Evolutionary conservation across 2,329 filamentous ascomycete species (phyloP), one percentile per base, ranked within the genome.

Genomic region (Microsporum audouinii): DNA sequence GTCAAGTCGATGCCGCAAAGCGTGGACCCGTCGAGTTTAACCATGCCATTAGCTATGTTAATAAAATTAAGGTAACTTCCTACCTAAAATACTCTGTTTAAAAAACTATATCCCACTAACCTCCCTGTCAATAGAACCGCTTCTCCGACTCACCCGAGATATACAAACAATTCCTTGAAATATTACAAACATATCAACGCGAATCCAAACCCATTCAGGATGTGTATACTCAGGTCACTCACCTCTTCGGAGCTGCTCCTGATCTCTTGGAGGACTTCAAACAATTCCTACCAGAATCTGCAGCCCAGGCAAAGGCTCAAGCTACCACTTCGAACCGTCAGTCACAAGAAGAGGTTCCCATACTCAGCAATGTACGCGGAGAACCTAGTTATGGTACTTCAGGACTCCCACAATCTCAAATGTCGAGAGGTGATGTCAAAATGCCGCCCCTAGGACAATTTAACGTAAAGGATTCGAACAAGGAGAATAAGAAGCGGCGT

Each of bases 171-270:
- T 99, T 99, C 71, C 82, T 99, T 34, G 94, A 99, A 73, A 99
- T 99, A 57, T 79, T 99, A 53, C 94, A 99, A 75, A 99, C 94
- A 1, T 99, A 99, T 69, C 94, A 99, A 74, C 85, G 94, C 61
- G 94, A 99, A 73, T 95, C 94, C 59, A 97, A 97, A 71, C 95
- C 94, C 0, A 99, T 99, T 41, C 91, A 96, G 72, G 94, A 99
- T 74, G 94, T 99, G 2, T 99, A 99, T 73, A 88, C 89, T 0
- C 94, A 99, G 74, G 94, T 99, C 29, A 99, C 95, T 0, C 88
- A 88, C 36, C 79, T 99, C 0, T 99, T 99, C 77, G 91, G 90
- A 71, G 88, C 88, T 3, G 94, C 95, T 0, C 92, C 92, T 3
- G 94, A 99, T 75, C 83, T 99, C 10, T 79, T 99, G 1, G 94